Percentiles rank a stretch among this genome's conserved stretches.
phyloP scores from a whole-genome alignment of 1,284 basidiomycete species.

The Ceratobasidium theobromae region DNA sequence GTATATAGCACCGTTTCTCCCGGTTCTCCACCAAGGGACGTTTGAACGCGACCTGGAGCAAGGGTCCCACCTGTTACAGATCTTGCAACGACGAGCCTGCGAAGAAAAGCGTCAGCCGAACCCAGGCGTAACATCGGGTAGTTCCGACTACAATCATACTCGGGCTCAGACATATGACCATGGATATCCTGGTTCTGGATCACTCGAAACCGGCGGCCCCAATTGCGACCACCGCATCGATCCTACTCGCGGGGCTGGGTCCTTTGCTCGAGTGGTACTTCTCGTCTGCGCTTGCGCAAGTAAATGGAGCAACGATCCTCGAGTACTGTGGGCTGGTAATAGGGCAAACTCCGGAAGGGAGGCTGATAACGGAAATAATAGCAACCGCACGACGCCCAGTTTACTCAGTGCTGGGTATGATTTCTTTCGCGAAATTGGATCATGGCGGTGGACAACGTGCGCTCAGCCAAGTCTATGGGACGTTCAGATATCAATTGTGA shows the following conservation, averaged over 20 bases:
- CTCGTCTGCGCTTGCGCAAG: conserved; percentile 55
- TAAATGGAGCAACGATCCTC: conserved; percentile 51
- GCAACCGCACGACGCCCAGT: conserved; percentile 41
- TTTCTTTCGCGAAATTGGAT: conserved; percentile 44
- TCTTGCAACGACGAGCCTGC: neutral
- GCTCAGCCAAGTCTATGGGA: conserved; percentile 46
- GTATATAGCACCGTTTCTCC: conserved; percentile 48
- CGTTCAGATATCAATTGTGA: conserved; percentile 48
- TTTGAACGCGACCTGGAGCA: conserved; percentile 43
- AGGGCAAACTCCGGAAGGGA: too few species aligned
- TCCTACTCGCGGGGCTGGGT: neutral
- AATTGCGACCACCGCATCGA: neutral
- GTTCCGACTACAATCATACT: too few species aligned
- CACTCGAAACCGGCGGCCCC: too few species aligned
- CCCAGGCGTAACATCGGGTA: neutral
- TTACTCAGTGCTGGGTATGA: conserved; percentile 44
- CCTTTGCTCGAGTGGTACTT: conserved; percentile 53
- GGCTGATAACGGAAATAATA: too few species aligned
- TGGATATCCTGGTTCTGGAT: too few species aligned
- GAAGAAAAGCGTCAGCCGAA: neutral
- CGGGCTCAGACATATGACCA: too few species aligned
- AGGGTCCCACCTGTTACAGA: conserved; percentile 3
- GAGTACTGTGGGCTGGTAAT: too few species aligned
- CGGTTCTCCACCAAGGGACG: conserved; percentile 53
- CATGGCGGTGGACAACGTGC: conserved; percentile 43